These are phyloP conservation scores for Colletotrichum karsti DNA, from an alignment of 2,329 filamentous ascomycete species.

Conservation along the genomic window DNA sequence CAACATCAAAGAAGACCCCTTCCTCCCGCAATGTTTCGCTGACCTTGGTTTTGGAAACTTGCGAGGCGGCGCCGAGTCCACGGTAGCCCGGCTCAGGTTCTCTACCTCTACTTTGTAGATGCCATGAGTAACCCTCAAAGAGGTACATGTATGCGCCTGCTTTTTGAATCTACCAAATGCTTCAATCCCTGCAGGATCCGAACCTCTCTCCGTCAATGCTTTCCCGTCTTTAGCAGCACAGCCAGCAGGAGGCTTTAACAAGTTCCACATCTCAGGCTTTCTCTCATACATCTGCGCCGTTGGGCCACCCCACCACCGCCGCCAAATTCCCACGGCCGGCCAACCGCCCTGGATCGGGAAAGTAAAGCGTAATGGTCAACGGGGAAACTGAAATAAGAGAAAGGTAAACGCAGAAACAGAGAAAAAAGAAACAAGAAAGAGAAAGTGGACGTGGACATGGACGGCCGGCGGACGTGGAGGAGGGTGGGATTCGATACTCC, in stretches of 20 bases:
- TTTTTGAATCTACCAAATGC: not conserved
- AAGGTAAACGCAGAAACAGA: not conserved
- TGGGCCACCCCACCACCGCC: too few relatives aligned
- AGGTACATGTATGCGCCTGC: not conserved
- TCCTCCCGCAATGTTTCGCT: not conserved
- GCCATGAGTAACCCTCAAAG: not conserved
- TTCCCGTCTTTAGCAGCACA: not conserved
- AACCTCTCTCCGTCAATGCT: not conserved
- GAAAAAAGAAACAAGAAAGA: not conserved
- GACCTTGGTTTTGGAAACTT: not conserved
- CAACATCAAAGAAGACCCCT: not conserved
- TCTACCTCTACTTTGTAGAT: not conserved
- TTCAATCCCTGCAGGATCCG: not conserved
- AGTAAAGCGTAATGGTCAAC: not conserved
- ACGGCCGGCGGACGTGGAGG: not conserved
- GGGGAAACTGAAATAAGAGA: too few relatives aligned
- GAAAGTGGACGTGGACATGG: not conserved
- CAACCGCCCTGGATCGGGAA: constrained; percentile 15
- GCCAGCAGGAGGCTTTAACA: not conserved
- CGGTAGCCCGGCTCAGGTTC: not conserved
- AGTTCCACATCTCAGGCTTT: not conserved
- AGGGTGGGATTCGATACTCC: constrained; percentile 29
- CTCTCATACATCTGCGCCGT: not conserved
- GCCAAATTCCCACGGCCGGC: not conserved
- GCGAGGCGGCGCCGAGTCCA: not conserved